Evolutionary conservation across 2,329 filamentous ascomycete species (phyloP), one percentile per base, ranked within the genome.

Genomic region (Penicillium sp.): DNA sequence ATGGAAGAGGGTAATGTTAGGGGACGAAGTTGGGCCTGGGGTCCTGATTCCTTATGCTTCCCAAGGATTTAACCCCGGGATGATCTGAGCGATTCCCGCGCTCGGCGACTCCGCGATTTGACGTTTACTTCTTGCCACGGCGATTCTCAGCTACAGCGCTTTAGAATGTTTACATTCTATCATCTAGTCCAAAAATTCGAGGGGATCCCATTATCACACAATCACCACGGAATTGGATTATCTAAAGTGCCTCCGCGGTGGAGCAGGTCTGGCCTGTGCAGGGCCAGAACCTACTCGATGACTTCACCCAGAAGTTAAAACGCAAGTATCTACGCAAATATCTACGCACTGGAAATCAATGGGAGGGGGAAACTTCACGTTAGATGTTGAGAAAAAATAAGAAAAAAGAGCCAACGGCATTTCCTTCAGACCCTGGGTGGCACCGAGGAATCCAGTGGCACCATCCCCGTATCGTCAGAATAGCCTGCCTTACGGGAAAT

Each of bases 231-330:
- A 23, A 23, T 23, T 3, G 9, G 25, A 12, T 39, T 20, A 40
- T 46, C 18, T 39, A 28, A 40, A 10, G 44, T 40, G 25, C 27
- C 33, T 23, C 28, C 25, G 18, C 25, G 40, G n/a, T 28, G 40
- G 40, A 28, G 40, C 3, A n/a, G 29, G 46, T 52, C 46, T 46
- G 39, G 52, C 37, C 52, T 44, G 42, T 44, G 42, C 47, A 37
- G 27, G 35, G 47, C 35, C 47, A 52, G 20, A 23, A n/a, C 46
- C 37, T 20, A 53, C 35, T 57, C 46, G 44, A 57, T 56, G 53
- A 57, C 53, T 50, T 57, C 55, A 57, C 46, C 46, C 15, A 12
- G 18, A 56, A 48, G 39, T 40, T 27, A 42, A 40, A 33, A 18
- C 35, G 10, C 10, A 5, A 10, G 1, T 12, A 37, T 37, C 33